Conservation (phyloP, 2,329 filamentous ascomycete genomes). For the Neophaeococcomyces mojaviensis region DNA sequence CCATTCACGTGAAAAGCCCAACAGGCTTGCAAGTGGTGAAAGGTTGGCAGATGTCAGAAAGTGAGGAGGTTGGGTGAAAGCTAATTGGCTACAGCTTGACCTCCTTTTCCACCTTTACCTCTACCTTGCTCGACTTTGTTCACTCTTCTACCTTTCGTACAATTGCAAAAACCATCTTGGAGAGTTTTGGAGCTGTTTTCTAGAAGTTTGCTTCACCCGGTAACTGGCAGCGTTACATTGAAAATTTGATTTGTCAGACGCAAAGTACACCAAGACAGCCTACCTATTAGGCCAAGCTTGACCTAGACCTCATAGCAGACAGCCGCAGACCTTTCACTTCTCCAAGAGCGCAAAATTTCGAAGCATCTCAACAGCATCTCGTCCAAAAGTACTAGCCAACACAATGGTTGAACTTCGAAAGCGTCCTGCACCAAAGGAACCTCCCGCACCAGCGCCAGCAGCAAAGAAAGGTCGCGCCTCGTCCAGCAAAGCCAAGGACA, state of each 20-base stretch:
- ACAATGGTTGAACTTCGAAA: conserved; percentile 53
- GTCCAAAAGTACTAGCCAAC: not conserved
- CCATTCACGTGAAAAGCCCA: not conserved
- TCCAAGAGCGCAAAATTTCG: too few relatives aligned
- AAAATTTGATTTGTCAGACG: too few relatives aligned
- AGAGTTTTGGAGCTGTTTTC: too few relatives aligned
- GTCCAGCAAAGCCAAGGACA: conserved; percentile 13
- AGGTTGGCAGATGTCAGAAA: conserved; percentile 1
- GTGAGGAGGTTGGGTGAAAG: conserved; percentile 6
- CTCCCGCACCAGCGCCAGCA: conserved; percentile 40
- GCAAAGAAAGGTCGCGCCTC: conserved; percentile 39
- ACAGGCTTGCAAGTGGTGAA: not conserved
- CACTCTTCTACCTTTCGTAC: not conserved
- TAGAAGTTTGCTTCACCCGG: too few relatives aligned
- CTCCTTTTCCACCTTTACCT: not conserved
- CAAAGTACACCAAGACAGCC: too few relatives aligned
- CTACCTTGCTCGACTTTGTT: not conserved
- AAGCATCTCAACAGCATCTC: too few relatives aligned
- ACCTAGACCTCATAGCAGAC: too few relatives aligned
- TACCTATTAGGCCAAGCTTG: too few relatives aligned
- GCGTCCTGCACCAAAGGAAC: conserved; percentile 47
- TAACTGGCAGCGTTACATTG: too few relatives aligned
- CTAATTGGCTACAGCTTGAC: not conserved
- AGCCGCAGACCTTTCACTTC: too few relatives aligned
- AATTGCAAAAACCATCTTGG: not conserved